Conservation (phyloP, 768 basidiomycete genomes). For the Hypholoma sublateritium region DNA sequence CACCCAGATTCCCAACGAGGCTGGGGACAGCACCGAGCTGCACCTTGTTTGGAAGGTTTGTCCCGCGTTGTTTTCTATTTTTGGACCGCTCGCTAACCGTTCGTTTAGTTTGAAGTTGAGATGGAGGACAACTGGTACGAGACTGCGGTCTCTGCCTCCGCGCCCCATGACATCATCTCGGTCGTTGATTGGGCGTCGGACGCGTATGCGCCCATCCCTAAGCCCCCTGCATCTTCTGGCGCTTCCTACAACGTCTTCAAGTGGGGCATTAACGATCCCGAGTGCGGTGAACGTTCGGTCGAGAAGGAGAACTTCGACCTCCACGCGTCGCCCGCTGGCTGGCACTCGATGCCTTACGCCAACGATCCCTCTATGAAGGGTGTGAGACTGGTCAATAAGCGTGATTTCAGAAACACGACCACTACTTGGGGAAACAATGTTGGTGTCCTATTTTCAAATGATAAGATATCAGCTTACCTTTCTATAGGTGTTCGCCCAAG, state of each 20-base stretch:
- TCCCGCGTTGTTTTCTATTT: neutral
- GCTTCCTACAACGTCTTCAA: constrained; percentile 73
- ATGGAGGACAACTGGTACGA: constrained; percentile 98
- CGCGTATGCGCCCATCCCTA: constrained; percentile 49
- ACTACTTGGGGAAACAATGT: constrained; percentile 90
- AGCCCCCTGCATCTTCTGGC: constrained; percentile 21
- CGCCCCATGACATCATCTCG: constrained; percentile 80
- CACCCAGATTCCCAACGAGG: constrained; percentile 72
- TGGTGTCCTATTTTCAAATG: constrained; percentile 13
- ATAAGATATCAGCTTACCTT: neutral
- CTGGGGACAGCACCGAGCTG: constrained; percentile 57
- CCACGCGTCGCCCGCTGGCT: constrained; percentile 84
- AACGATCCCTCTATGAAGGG: constrained; percentile 59
- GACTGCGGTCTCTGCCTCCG: constrained; percentile 69
- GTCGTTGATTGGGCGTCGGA: constrained; percentile 97
- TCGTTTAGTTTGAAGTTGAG: constrained; percentile 79
- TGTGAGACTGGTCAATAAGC: constrained; percentile 21
- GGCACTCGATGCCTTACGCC: constrained; percentile 80
- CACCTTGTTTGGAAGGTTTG: constrained; percentile 80
- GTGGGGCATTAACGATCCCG: constrained; percentile 88
- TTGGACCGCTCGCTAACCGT: constrained; percentile 8
- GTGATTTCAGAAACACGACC: constrained; percentile 62
- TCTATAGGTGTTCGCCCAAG: constrained; percentile 85
- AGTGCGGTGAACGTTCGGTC: constrained; percentile 57
- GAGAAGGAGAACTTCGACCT: constrained; percentile 71